phyloP scores from a whole-genome alignment of 768 basidiomycete species.

The Suillus americanus region DNA sequence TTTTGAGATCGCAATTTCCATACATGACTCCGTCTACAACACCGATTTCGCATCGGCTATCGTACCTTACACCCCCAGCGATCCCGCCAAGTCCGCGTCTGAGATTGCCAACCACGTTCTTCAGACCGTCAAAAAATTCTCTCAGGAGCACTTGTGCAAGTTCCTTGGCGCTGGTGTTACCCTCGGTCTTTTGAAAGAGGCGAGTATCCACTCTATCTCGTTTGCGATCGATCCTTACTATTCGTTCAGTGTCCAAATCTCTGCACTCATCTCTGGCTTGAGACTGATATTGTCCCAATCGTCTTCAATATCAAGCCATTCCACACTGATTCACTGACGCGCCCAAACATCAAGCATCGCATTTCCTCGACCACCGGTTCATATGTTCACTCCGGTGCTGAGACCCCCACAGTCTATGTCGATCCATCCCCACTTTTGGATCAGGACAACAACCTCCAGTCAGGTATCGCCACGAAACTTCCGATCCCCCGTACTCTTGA shows the following conservation, averaged over 20 bases:
- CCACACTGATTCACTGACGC: constrained; percentile 77
- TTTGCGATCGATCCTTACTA: constrained; percentile 16
- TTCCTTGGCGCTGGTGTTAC: constrained; percentile 85
- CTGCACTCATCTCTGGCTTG: constrained; percentile 84
- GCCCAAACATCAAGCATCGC: constrained; percentile 80
- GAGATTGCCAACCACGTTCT: constrained; percentile 66
- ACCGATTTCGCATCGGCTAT: constrained; percentile 69
- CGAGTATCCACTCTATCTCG: constrained; percentile 25
- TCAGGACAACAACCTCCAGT: constrained; percentile 38
- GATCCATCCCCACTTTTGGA: constrained; percentile 53
- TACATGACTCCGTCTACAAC: constrained; percentile 84
- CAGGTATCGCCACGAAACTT: constrained; percentile 53
- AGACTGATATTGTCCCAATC: constrained; percentile 79
- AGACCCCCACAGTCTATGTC: constrained; percentile 71
- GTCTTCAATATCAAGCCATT: constrained; percentile 85
- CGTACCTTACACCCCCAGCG: constrained; percentile 51
- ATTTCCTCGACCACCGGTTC: constrained; percentile 80
- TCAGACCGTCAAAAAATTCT: constrained; percentile 68
- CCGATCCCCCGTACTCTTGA: constrained; percentile 78
- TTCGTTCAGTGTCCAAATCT: constrained; percentile 64
- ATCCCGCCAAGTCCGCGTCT: constrained; percentile 54
- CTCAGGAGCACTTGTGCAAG: constrained; percentile 77
- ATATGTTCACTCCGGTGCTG: constrained; percentile 72
- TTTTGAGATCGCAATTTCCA: constrained; percentile 73
- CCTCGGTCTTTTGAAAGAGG: constrained; percentile 67